Base-by-base conservation (phyloP, 805 yeast genomes). In the Wickerhamiella musiphila region DNA sequence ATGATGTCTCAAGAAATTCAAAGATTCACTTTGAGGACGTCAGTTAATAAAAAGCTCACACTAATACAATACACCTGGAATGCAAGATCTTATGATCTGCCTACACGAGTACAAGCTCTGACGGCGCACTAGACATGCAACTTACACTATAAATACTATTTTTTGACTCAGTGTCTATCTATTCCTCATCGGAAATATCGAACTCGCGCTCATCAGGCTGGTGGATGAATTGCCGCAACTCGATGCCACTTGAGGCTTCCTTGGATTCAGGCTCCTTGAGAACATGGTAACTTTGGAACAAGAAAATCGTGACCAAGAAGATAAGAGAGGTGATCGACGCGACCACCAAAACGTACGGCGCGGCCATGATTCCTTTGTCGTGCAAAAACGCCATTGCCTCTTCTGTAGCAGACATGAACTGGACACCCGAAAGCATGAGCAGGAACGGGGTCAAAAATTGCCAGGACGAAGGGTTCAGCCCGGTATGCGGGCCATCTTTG, bases 371-470 rank as follows among this genome's bases (percentile, higher is more conserved):
- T 1, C 82, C 79, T 42, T 78, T 61, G 42, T 70, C 72, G 33
- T 70, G 56, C 2, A 84, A 81, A 37, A 81, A 57, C 7, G 55
- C 54, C 45, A 86, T 59, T 49, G 84, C 94, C 51, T 86, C 93
- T 50, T 84, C 94, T 40, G 67, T 84, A 15, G 96, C 96, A 18
- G 79, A 70, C 94, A 84, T 84, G 51, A 86, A 86, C 39, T 79
- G 48, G 6, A 77, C 52, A 1, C 96, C 96, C 1, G 86, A 59
- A 40, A 78, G 68, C 3, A 82, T 67, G 32, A 86, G 60, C 33
- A 82, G 68, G 51, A 82, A 70, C 2, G 94, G 77, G 2, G 96
- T 75, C n/a, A 83, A 46, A 50, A 78, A 78, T 55, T 86, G 96
- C 60, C 83, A 82, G 1, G 84, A 63, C 24, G 61, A 48, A 15